These are phyloP conservation scores for Irpex sp. DNA, from an alignment of 1,284 basidiomycete species.

Conservation along the genomic window DNA sequence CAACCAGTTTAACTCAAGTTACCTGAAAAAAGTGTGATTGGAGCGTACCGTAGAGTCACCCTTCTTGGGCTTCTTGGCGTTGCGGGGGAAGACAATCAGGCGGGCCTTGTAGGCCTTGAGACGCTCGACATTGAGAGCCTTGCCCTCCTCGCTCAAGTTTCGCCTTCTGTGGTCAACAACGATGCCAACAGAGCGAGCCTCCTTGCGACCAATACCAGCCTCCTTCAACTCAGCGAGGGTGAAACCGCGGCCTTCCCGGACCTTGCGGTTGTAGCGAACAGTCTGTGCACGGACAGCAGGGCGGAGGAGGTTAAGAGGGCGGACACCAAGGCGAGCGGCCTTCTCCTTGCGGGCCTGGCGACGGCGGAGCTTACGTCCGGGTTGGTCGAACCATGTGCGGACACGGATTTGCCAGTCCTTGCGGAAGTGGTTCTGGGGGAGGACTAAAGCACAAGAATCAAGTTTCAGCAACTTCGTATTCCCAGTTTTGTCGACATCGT, in stretches of 20 bases:
- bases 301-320: conserved; percentile 89
- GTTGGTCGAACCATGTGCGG: conserved; percentile 99
- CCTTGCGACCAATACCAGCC: conserved; percentile 93
- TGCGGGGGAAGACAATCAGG: conserved; percentile 93
- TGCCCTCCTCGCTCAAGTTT: conserved; percentile 97
- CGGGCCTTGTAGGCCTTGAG: conserved; percentile 91
- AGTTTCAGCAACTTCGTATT: conserved; percentile 8
- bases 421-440: conserved; percentile 94
- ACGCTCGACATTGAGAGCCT: conserved; percentile 93
- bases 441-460: conserved; percentile 46
- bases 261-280: conserved; percentile 97
- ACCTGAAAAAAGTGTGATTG: background rate
- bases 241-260: conserved; percentile 97
- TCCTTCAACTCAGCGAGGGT: conserved; percentile 92
- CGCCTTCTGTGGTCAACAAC: conserved; percentile 97
- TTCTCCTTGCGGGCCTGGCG: conserved; percentile 92
- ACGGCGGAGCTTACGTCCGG: conserved; percentile 95
- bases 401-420: conserved; percentile 98
- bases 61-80: conserved; percentile 94
- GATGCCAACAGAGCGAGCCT: conserved; percentile 91
- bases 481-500: background rate
- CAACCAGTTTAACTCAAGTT: too few species aligned
- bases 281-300: conserved; percentile 97
- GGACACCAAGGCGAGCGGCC: conserved; percentile 89
- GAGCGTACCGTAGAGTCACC: conserved; percentile 81